Evolutionary conservation across 129 eudicot genomes (phyloP), one percentile per base, ranked within the genome.

Genomic region (Sambucus nigra): DNA sequence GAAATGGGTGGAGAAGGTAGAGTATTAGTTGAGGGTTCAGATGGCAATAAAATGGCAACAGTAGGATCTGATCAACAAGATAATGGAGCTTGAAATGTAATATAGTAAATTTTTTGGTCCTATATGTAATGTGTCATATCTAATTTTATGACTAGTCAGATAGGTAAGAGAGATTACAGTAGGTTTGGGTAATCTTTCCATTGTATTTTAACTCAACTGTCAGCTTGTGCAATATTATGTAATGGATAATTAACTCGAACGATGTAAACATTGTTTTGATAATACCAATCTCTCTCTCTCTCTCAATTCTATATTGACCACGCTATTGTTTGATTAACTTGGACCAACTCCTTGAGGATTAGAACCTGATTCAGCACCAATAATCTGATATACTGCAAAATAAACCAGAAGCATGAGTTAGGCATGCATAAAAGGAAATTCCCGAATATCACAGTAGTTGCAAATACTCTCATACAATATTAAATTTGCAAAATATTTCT

Each of bases 1-100:
- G 69, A 63, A 56, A 35, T 44, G 12, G 29, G 64, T 17, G 55
- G 38, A 61, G 74, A 53, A 29, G 52, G 74, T 66, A 78, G 64
- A 40, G 69, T 12, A 15, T 35, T 63, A 24, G 59, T 46, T 17
- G 80, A 70, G 18, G 73, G 71, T 75, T 55, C 60, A 1, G 63
- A 56, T 60, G 78, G 57, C 19, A 58, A 68, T 63, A 67, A 59
- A 61, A 57, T 49, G 61, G 71, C 45, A 14, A 41, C 26, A 21
- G 33, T 17, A 14, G 57, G 35, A 46, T 59, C 66, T 15, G 44
- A 67, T 54, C 69, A 63, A 61, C 55, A 65, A 55, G 71, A 29
- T 39, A 64, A 25, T 15, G 67, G 52, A 25, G 65, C 65, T 39
- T 44, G 38, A 13, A 54, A 35, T 7, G 42, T 1, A 15, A 35